Evolutionary conservation across 2,329 filamentous ascomycete species (phyloP), one percentile per base, ranked within the genome.

Genomic region (Paecilomyces formosus): DNA sequence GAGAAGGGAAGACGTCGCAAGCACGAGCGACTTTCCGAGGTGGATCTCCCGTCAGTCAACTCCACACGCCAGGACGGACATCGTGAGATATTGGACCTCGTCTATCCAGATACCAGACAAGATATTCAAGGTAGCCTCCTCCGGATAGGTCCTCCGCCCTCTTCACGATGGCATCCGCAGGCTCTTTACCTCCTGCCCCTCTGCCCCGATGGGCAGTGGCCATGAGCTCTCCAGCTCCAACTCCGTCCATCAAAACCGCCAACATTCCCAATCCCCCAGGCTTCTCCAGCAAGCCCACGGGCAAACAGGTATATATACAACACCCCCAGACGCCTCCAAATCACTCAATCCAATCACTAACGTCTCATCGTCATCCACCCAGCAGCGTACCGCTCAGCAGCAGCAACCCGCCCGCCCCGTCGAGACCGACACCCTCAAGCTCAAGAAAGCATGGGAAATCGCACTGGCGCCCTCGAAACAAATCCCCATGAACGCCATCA

Each of bases 401-500:
- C 88, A 65, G 85, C 88, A 68, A 80, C 87, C 60, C 88, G 88
- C 31, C 88, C 88, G 51, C 1, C 76, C 87, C 64, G 89, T 89
- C 68, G 92, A 97, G 77, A 97, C 92, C 82, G 93, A 97, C 74
- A 92, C 88, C 22, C 81, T 99, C 63, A 97, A 97, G 81, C 80
- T 99, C 68, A 99, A 99, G 78, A 99, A 99, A 76, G 94, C 94
- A 0, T 99, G 94, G 94, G 94, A 99, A 76, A 85, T 99, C 52
- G 93, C 94, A 50, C 85, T 99, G 54, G 93, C 88, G 1, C 94
- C 94, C 0, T 88, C 94, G 62, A 99, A 99, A 80, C 87, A 88
- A 72, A 82, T 99, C 53, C 94, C 94, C 59, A 99, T 99, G 94
- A 97, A 95, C 58, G 92, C 88, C 63, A 93, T 99, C 74, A 97